Evolutionary conservation across 179 eudicot species (phyloP), one percentile per base, ranked within the genome.

Genomic region (Silene noctiflora): DNA sequence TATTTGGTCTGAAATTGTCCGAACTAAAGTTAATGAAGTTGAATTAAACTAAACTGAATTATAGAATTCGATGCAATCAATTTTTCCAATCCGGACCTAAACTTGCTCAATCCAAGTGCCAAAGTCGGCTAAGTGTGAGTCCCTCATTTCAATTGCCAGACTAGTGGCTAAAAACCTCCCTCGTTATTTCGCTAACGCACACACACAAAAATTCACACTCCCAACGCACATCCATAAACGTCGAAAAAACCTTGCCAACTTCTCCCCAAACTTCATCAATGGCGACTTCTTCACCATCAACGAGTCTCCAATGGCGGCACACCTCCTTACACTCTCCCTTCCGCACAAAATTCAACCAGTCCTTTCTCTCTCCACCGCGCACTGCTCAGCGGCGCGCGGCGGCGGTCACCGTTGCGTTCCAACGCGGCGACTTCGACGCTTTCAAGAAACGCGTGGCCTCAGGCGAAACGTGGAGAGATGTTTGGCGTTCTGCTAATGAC

Each of bases 401-500:
- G 16, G 60, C 42, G 29, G 42, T 25, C 46, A 66, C 58, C 12
- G 78, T 33, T 3, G 53, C 81, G 19, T 94, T 90, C 83, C 70
- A 81, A 75, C 88, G 96, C 21, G 85, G 84, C 70, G 94, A 94
- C 79, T 84, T 92, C 82, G 97, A 94, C 22, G 76, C 87, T 5
- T 91, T 94, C 76, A 85, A 91, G 16, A 70, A 61, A 61, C 91
- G 96, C 16, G 82, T 94, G 46, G 76, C 82, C 0, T 90, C 96
- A 33, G 96, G 98, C 6, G 94, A 92, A 67, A 88, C 83, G 6
- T 90, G 85, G 92, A 84, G 79, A 31, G 92, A 89, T 68, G 88
- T 84, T 2, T 92, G 97, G 97, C 79, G 91, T 12, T 81, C 81
- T 16, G 96, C 97, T n/a, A 92, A 89, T 79, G 84, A 90, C 61